Conservation (phyloP, 2,329 filamentous ascomycete species). For the Emmonsiellopsis sp. region DNA sequence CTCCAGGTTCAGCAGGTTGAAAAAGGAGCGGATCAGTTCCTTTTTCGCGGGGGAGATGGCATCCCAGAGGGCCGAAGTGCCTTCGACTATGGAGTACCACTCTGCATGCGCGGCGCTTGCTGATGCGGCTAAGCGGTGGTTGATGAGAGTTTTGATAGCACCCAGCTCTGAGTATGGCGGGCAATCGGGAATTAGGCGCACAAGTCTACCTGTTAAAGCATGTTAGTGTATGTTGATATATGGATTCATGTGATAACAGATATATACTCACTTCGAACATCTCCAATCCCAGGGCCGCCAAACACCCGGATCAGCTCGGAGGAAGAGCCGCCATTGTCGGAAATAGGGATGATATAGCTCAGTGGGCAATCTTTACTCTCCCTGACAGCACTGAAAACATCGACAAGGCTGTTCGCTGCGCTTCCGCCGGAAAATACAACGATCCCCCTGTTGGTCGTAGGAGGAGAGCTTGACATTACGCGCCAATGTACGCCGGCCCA, state of each 20-base stretch:
- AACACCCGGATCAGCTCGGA: slow-evolving; percentile 91
- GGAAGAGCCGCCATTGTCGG: slow-evolving; percentile 89
- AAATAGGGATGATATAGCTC: slow-evolving; percentile 88
- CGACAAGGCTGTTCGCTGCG: slow-evolving; percentile 88
- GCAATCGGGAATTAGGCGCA: slow-evolving; percentile 73
- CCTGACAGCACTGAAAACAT: slow-evolving; percentile 66
- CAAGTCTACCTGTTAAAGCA: slow-evolving; percentile 63
- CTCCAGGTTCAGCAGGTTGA: slow-evolving; percentile 69
- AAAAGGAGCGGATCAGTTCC: slow-evolving; percentile 66
- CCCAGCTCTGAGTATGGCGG: slow-evolving; percentile 53
- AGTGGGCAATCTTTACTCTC: slow-evolving; percentile 58
- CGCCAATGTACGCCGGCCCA: neutral
- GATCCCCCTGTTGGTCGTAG: slow-evolving; percentile 44
- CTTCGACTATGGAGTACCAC: slow-evolving; percentile 86
- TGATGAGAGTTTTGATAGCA: slow-evolving; percentile 77
- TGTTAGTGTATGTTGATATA: slow-evolving; percentile 2
- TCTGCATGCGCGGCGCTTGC: slow-evolving; percentile 57
- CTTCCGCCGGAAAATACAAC: slow-evolving; percentile 88
- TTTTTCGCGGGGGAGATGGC: slow-evolving; percentile 61
- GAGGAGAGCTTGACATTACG: neutral
- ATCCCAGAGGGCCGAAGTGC: slow-evolving; percentile 66
- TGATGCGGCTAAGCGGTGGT: slow-evolving; percentile 65
- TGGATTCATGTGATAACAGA: neutral
- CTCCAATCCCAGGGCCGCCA: slow-evolving; percentile 79
- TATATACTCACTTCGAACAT: slow-evolving; percentile 56